These are phyloP conservation scores for Centaurea solstitialis DNA, from an alignment of 129 eudicot genomes.

Conservation along the genomic window DNA sequence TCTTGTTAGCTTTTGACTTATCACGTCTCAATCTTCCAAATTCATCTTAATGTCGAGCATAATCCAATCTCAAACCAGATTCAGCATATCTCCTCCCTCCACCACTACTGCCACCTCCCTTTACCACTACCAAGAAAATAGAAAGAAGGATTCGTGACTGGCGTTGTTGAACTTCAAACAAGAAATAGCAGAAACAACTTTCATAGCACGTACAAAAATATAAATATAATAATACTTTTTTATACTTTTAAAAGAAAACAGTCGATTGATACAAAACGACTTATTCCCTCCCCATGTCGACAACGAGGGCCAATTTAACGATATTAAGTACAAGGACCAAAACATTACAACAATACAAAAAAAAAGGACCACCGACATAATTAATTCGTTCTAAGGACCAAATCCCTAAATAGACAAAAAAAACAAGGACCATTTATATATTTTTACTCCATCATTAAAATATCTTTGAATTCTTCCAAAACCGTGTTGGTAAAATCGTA, in stretches of 20 bases:
- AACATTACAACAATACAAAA: neutral
- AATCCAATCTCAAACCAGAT: neutral
- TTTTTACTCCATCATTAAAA: neutral
- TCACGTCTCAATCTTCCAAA: neutral
- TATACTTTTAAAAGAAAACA: neutral
- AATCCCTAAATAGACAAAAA: neutral
- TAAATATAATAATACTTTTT: neutral
- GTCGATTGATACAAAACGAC: neutral
- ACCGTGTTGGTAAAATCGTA: constrained; percentile 1
- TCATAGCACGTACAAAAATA: neutral
- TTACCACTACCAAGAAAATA: neutral
- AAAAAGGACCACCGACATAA: neutral
- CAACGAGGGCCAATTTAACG: too few relatives aligned
- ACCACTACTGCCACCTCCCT: neutral
- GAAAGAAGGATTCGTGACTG: too few relatives aligned
- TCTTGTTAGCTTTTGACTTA: neutral
- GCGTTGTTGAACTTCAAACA: too few relatives aligned
- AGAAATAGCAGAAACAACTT: too few relatives aligned
- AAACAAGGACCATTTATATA: neutral
- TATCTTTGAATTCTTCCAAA: neutral
- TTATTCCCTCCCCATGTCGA: neutral
- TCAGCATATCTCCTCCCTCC: neutral
- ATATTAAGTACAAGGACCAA: neutral
- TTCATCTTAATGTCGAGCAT: neutral
- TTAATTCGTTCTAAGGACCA: neutral